These are phyloP conservation scores for Alternaria panax DNA, from an alignment of 2,329 filamentous ascomycete genomes.

Conservation along the genomic window DNA sequence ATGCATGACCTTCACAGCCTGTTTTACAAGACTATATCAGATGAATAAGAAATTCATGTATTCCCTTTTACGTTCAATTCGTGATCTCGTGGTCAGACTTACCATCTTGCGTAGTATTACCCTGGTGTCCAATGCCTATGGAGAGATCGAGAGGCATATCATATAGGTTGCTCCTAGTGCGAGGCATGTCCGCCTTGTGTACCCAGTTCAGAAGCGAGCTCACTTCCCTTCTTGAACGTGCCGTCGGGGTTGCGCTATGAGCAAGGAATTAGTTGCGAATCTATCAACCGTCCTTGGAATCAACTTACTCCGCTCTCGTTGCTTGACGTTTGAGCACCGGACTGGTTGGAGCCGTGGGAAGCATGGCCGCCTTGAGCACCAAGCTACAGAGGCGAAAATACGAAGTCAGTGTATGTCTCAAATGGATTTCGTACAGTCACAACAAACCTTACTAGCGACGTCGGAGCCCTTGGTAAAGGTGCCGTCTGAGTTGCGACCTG, in stretches of 20 bases:
- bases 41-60: background rate
- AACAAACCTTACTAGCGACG: slow-evolving; percentile 43
- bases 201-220: slow-evolving; percentile 48
- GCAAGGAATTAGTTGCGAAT: slow-evolving; percentile 22
- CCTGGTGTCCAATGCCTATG: background rate
- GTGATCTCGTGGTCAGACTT: background rate
- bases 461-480: slow-evolving; percentile 51
- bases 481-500: slow-evolving; percentile 49
- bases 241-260: slow-evolving; percentile 54
- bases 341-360: slow-evolving; percentile 35
- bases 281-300: slow-evolving; percentile 38
- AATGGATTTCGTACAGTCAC: background rate
- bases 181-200: slow-evolving; percentile 41
- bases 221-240: slow-evolving; percentile 47
- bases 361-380: slow-evolving; percentile 48
- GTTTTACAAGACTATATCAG: background rate
- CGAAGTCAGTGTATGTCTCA: background rate
- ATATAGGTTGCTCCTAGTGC: slow-evolving; percentile 19
- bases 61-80: background rate
- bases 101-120: background rate
- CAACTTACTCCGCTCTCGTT: slow-evolving; percentile 34
- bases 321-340: slow-evolving; percentile 7
- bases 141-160: background rate
- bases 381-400: slow-evolving; percentile 19
- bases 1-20: background rate